Percentiles rank a stretch among this genome's conserved stretches.
Conservation (phyloP, 768 basidiomycete species). For the Chalciporus sphaerocephalus region DNA sequence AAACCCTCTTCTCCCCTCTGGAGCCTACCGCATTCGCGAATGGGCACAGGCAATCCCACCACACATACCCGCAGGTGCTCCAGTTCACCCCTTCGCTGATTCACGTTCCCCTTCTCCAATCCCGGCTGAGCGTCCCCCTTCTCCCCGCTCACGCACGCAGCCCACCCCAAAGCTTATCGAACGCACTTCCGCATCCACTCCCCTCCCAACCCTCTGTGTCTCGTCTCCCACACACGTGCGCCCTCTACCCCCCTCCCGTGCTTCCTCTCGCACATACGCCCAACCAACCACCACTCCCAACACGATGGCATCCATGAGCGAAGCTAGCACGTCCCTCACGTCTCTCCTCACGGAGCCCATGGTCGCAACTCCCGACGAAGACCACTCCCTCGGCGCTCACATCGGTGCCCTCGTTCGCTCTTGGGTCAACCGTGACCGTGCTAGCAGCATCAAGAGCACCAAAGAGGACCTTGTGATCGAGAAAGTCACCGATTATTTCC, state of each 20-base stretch:
- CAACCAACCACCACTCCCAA: constrained; percentile 28
- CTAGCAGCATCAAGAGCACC: constrained; percentile 28
- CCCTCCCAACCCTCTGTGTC: constrained; percentile 48
- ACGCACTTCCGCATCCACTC: constrained; percentile 28
- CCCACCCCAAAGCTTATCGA: constrained; percentile 35
- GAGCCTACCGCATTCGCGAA: constrained; percentile 19
- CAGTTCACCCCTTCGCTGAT: constrained; percentile 26
- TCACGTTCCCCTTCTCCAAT: constrained; percentile 1
- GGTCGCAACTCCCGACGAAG: constrained; percentile 39
- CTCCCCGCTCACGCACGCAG: constrained; percentile 21
- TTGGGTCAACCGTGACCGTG: constrained; percentile 25
- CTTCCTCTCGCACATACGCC: constrained; percentile 32
- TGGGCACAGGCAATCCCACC: constrained; percentile 33
- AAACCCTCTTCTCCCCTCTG: not conserved
- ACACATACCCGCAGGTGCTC: constrained; percentile 30
- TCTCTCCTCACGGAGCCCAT: constrained; percentile 44
- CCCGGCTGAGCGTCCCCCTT: constrained; percentile 12
- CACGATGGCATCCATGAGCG: constrained; percentile 32
- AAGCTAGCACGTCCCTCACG: constrained; percentile 48
- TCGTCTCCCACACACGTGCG: constrained; percentile 37
- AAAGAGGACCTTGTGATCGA: constrained; percentile 23
- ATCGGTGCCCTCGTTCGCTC: constrained; percentile 39
- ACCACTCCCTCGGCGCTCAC: constrained; percentile 43
- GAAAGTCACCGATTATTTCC: constrained; percentile 31
- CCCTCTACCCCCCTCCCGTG: constrained; percentile 26